Base-by-base conservation (phyloP, 1,284 basidiomycete genomes). In the Fomitopsis betulina region DNA sequence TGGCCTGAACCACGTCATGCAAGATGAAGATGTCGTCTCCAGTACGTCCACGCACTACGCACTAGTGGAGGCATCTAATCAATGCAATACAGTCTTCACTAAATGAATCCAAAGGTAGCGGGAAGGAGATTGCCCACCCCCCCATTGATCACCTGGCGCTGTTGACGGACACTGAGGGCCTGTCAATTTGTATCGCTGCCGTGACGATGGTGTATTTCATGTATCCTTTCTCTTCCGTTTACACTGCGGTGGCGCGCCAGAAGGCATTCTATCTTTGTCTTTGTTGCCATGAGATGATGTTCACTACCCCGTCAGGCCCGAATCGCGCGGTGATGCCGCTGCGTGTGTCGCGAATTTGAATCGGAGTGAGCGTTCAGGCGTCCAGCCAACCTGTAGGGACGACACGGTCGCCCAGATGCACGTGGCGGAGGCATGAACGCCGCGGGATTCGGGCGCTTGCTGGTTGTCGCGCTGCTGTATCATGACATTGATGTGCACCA, bases 21-120 rank as follows among this genome's bases (percentile, higher is more conserved):
- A 90, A 67, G 94, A 97, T 68, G 96, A 98, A 73, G 96, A 98
- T 72, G 95, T 97, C 15, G 91, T 95, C 57, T 93, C 91, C 37
- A 90, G 93, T 94, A 67, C 72, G 92, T 83, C 50, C 54, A 33
- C 37, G 10, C 52, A 21, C 50, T 15, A 35, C 2, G 12, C 12
- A 42, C 39, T 35, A 43, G 23, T 23, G 30, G 12, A 19, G 43
- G 15, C 1, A 23, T 40, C 43, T 59, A 13, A 55, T 40, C 43
- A 13, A 49, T 37, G 21, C n/a, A 27, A 12, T 55, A 12, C 40
- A 78, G 76, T 77, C 66, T 79, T 77, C 65, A 79, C 77, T 19
- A 77, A 63, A 54, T 65, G 51, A 62, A 27, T 27, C 27, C 45
- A 13, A 47, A 47, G 25, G 25, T 47, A 15, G 15, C 25, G 25